Conservation (phyloP, 164 flowering plant genomes). For the Magnolia changhungtana region DNA sequence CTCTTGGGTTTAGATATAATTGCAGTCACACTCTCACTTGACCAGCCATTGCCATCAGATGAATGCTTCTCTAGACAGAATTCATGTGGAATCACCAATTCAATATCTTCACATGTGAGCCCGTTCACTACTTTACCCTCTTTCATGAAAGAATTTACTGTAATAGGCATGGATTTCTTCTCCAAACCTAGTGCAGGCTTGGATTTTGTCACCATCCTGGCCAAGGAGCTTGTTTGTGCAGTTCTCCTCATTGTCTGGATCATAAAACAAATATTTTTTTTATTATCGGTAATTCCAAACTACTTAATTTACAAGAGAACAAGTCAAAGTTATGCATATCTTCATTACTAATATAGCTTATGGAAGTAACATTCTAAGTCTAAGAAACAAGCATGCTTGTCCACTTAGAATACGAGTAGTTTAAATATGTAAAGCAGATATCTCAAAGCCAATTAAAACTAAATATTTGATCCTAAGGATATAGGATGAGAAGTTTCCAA, state of each 20-base stretch:
- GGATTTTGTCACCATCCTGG: conserved; percentile 25
- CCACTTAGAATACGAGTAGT: no score
- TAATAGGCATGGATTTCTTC: conserved; percentile 25
- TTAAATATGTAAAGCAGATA: no score
- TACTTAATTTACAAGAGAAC: no score
- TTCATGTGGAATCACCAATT: conserved; percentile 21
- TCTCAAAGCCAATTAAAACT: no score
- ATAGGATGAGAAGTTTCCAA: no score
- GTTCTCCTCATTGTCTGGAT: conserved; percentile 34
- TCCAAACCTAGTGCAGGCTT: conserved; percentile 14
- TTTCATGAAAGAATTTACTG: conserved; percentile 27
- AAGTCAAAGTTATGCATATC: no score
- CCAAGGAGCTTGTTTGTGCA: conserved; percentile 11
- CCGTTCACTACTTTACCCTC: conserved; percentile 13
- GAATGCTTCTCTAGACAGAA: conserved; percentile 23
- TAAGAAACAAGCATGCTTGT: no score
- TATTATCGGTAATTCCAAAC: no score
- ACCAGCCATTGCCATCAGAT: conserved; percentile 18
- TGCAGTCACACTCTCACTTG: conserved; percentile 18
- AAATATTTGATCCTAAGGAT: no score
- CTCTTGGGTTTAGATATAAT: conserved; percentile 31
- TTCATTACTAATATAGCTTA: no score
- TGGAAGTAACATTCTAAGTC: no score
- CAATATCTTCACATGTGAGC: conserved; percentile 17
- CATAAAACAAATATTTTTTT: not conserved